Conservation (phyloP, 192 early-diverging fungal genomes). For the Pilobolus umbonatus region DNA sequence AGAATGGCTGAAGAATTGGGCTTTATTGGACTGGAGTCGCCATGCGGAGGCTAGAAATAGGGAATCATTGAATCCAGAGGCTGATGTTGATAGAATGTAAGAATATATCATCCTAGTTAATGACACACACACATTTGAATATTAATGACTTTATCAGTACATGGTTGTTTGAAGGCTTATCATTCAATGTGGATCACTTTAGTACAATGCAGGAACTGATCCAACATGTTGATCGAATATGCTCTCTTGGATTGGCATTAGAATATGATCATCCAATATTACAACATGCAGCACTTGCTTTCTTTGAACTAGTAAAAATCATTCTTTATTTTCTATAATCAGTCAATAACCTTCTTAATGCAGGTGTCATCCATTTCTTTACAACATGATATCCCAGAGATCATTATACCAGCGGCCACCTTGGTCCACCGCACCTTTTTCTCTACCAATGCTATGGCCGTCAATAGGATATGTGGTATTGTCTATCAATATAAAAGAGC, state of each 20-base stretch:
- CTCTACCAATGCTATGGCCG: conserved; percentile 38
- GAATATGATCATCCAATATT: conserved; percentile 39
- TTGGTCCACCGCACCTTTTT: conserved; percentile 43
- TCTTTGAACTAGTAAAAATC: conserved; percentile 34
- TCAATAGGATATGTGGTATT: conserved; percentile 46
- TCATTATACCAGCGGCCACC: conserved; percentile 41
- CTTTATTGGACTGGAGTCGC: conserved; percentile 35
- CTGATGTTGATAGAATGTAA: conserved; percentile 24
- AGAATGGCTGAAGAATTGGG: conserved; percentile 39
- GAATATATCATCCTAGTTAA: background rate
- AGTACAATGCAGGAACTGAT: conserved; percentile 38
- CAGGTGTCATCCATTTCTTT: conserved; percentile 19
- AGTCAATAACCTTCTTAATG: background rate
- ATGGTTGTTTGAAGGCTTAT: conserved; percentile 34
- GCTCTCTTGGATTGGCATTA: conserved; percentile 28
- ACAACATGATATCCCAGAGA: conserved; percentile 28
- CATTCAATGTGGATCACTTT: conserved; percentile 40
- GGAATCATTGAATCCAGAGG: conserved; percentile 12
- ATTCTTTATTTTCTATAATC: background rate
- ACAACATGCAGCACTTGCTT: conserved; percentile 46
- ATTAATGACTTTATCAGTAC: conserved; percentile 9
- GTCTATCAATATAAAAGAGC: conserved; percentile 39
- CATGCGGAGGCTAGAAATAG: conserved; percentile 25
- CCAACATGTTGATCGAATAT: conserved; percentile 37
- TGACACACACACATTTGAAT: background rate